phyloP scores from a whole-genome alignment of 495 filamentous ascomycete species.

The Hypoxylon fragiforme region DNA sequence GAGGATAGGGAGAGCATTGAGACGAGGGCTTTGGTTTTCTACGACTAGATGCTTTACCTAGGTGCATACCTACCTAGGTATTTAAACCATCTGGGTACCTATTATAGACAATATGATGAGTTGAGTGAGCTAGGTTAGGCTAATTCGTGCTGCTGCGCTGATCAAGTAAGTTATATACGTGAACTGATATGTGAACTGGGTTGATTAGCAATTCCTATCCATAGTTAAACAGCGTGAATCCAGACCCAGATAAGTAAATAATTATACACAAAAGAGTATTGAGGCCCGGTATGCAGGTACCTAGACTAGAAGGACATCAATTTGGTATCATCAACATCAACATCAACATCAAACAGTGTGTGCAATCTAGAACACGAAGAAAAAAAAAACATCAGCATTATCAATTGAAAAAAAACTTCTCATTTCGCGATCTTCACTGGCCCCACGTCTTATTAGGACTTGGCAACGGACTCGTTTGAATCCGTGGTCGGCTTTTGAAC shows the following conservation, averaged over 20 bases:
- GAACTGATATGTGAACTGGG: no score
- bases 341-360: no score
- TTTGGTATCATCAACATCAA: conserved; percentile 23
- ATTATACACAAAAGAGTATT: not conserved
- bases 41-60: conserved; percentile 28
- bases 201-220: no score
- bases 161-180: no score
- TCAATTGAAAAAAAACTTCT: no score
- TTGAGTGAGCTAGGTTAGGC: no score
- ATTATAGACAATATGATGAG: no score
- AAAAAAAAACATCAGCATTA: no score
- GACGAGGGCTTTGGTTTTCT: conserved; percentile 60
- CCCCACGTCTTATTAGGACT: conserved; percentile 50
- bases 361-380: no score
- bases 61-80: no score
- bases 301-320: conserved; percentile 4
- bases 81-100: no score
- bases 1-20: conserved; percentile 64
- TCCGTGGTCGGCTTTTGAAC: conserved; percentile 80
- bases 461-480: conserved; percentile 73
- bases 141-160: not conserved
- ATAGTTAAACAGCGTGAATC: not conserved
- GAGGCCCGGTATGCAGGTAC: no score
- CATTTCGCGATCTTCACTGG: conserved; percentile 5
- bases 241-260: not conserved